Base-by-base conservation (phyloP, 106 monocot species). In the Acanthochlamys bracteata region DNA sequence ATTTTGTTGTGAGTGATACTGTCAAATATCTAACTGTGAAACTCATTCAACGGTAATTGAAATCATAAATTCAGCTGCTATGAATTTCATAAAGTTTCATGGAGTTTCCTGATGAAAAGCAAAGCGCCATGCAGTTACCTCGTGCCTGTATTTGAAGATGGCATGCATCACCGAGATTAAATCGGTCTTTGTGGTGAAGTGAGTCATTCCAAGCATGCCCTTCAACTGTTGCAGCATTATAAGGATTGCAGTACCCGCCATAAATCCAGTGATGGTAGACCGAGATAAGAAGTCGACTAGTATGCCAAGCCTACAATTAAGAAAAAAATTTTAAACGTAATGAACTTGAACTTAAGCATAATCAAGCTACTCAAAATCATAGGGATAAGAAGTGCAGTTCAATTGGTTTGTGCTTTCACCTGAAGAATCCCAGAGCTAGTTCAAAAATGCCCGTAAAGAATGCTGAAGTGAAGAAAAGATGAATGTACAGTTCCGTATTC, bases 391-490 rank as follows among this genome's bases (percentile, higher is more conserved):
- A 46, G 8, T 10, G 11, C 11, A 46, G 45, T 46, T 46, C 45
- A 10, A 14, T 8, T 46, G 45, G 8, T 55, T 59, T 16, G 20
- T 23, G 39, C 3, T 19, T 27, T 41, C 10, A 81, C 89, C 93
- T 71, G 64, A 89, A 82, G 41, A 94, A 24, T 17, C 94, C 90
- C 43, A 94, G 20, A 0, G 66, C 66, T n/a, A 69, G 19, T 24
- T 94, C 81, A 16, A 90, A 59, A 15, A 86, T 53, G 3, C 90
- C 90, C 11, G 89, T 77, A 65, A 90, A 76, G 74, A 94, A 84
- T 11, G 94, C 79, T 12, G 90, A 76, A 7, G 86, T 90, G 77
- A 70, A 94, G 59, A 90, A 76, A 7, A 82, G 20, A 22, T 69
- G 42, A 10, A 74, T 19, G 51, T 90, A 94, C 39, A 84, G 21